Conservation (phyloP, 75 land plant genomes). For the Selaginella tamariscina region DNA sequence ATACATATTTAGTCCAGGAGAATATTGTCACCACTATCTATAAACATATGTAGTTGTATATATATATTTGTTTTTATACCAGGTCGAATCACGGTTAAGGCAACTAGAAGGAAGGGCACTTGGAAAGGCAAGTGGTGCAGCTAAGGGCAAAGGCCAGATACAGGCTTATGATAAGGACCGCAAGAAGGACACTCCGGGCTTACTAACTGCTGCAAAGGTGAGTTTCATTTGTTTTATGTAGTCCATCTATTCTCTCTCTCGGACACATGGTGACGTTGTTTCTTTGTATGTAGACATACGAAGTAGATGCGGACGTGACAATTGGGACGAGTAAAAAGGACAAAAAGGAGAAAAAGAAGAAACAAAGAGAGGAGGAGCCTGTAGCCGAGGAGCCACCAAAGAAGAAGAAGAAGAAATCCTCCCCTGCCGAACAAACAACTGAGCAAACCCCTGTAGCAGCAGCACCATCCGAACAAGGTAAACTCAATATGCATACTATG, state of each 20-base stretch:
- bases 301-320: background rate
- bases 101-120: slow-evolving; percentile 71
- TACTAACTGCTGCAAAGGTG: slow-evolving; percentile 85
- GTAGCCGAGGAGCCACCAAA: slow-evolving; percentile 7
- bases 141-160: slow-evolving; percentile 78
- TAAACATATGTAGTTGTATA: too few relatives aligned
- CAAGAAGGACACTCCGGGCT: slow-evolving; percentile 57
- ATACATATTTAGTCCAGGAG: too few relatives aligned
- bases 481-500: background rate
- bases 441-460: background rate
- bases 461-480: background rate
- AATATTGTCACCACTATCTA: background rate
- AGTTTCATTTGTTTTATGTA: background rate
- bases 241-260: background rate
- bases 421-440: background rate
- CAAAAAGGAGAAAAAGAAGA: slow-evolving; percentile 12
- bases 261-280: slow-evolving; percentile 5
- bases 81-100: slow-evolving; percentile 84
- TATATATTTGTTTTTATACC: background rate
- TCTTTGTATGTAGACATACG: slow-evolving; percentile 45
- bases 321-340: background rate
- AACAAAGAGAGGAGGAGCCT: slow-evolving; percentile 17
- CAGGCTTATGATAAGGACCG: slow-evolving; percentile 76
- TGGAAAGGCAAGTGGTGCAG: slow-evolving; percentile 63
- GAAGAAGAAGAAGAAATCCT: slow-evolving; percentile 15